Evolutionary conservation across 2,329 filamentous ascomycete genomes (phyloP).

Genomic region (Fusarium tanahbumbuense): DNA sequence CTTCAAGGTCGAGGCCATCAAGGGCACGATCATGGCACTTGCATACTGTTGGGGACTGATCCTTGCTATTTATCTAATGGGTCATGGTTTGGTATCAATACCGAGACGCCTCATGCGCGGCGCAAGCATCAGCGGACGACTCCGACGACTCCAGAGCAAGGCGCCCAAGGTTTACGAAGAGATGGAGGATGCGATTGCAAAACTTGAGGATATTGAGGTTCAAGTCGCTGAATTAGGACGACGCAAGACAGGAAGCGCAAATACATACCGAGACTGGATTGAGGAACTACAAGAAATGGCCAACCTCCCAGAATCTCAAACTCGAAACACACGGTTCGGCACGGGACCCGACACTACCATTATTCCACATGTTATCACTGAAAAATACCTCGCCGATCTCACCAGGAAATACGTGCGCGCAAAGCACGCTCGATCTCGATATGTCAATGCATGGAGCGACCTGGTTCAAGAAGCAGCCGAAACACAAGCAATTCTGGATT

Average conservation of each 20-base stretch:
- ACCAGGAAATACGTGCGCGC: constrained; percentile 85
- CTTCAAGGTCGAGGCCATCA: constrained; percentile 71
- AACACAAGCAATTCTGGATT: constrained; percentile 85
- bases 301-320: constrained; percentile 72
- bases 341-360: constrained; percentile 58
- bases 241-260: constrained; percentile 81
- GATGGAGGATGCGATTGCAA: constrained; percentile 84
- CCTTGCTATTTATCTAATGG: constrained; percentile 96
- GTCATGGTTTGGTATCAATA: constrained; percentile 92
- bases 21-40: constrained; percentile 89
- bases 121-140: constrained; percentile 77
- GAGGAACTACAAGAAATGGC: constrained; percentile 88
- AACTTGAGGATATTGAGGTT: constrained; percentile 82
- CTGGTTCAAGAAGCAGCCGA: constrained; percentile 79
- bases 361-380: constrained; percentile 86
- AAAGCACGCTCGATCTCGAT: constrained; percentile 84
- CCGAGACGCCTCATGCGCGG: constrained; percentile 84
- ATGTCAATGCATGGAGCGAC: constrained; percentile 85
- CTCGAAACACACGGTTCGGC: constrained; percentile 56
- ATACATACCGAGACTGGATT: constrained; percentile 90
- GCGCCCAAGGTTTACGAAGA: constrained; percentile 88
- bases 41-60: constrained; percentile 94
- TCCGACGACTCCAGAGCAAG: constrained; percentile 80
- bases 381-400: constrained; percentile 91
- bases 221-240: constrained; percentile 83